These are phyloP conservation scores for Skeletonema marinoi DNA, from an alignment of 108 stramenopile genomes.

Conservation along the genomic window DNA sequence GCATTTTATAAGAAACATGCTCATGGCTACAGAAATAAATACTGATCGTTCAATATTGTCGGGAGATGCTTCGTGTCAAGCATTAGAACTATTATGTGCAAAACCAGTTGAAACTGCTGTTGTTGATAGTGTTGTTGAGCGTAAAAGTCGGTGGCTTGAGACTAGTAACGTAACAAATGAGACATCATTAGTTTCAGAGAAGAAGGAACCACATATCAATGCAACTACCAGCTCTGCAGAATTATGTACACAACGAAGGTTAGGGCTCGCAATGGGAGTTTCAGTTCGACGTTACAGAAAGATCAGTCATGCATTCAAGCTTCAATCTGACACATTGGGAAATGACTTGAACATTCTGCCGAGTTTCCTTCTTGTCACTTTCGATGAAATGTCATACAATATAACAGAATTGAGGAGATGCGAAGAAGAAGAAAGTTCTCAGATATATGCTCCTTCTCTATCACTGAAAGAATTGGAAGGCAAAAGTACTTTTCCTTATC, in stretches of 20 bases:
- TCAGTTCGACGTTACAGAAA: slow-evolving; percentile 27
- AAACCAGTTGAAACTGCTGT: not conserved
- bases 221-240: not conserved
- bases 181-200: not conserved
- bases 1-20: slow-evolving; percentile 1
- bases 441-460: slow-evolving; percentile 14
- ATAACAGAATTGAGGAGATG: slow-evolving; percentile 10
- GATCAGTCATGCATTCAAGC: slow-evolving; percentile 3
- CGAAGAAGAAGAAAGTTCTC: not conserved
- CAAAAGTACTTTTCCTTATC: slow-evolving; percentile 1
- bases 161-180: not conserved
- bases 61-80: not conserved
- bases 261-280: slow-evolving; percentile 30
- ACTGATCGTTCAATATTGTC: not conserved
- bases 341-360: slow-evolving; percentile 2
- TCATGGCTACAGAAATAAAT: slow-evolving; percentile 20
- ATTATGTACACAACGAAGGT: slow-evolving; percentile 21
- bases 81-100: not conserved
- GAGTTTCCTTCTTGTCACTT: slow-evolving; percentile 18
- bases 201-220: not conserved
- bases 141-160: not conserved
- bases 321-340: not conserved
- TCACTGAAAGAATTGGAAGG: not conserved
- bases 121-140: not conserved
- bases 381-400: slow-evolving; percentile 18